These are phyloP conservation scores for Colletotrichum nymphaeae DNA, from an alignment of 2,329 filamentous ascomycete species.

Conservation along the genomic window DNA sequence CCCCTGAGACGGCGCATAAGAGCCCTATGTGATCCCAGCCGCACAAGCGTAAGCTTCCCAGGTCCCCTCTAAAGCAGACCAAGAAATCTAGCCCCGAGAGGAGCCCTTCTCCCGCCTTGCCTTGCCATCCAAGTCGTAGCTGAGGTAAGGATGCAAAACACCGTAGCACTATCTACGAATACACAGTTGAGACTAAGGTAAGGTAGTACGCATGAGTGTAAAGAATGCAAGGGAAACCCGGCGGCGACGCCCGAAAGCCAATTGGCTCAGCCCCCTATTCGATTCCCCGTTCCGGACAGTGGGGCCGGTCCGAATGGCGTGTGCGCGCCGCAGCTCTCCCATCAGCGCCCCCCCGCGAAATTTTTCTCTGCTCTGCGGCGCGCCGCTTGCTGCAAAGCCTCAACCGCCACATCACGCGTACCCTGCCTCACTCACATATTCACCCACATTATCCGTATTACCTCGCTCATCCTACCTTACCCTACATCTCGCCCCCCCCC, in stretches of 20 bases:
- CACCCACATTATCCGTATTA: background rate
- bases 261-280: conserved; percentile 4
- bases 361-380: conserved; percentile 5
- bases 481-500: no score
- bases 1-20: background rate
- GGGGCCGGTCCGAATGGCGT: conserved; percentile 22
- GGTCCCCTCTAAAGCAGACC: background rate
- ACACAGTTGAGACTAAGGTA: background rate
- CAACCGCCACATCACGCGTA: conserved; percentile 32
- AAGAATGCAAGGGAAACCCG: background rate
- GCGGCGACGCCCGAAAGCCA: background rate
- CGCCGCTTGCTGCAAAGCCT: conserved; percentile 14
- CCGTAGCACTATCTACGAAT: no score
- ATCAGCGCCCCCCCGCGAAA: conserved; percentile 2
- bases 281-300: conserved; percentile 11
- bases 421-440: background rate
- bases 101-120: background rate
- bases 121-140: background rate
- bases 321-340: background rate
- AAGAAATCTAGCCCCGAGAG: background rate
- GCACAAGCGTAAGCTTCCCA: background rate
- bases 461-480: background rate
- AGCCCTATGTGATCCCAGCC: background rate
- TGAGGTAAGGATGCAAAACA: background rate
- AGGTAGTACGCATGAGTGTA: background rate